Conservation (phyloP, 306 rosid species). For the Glycine soja region DNA sequence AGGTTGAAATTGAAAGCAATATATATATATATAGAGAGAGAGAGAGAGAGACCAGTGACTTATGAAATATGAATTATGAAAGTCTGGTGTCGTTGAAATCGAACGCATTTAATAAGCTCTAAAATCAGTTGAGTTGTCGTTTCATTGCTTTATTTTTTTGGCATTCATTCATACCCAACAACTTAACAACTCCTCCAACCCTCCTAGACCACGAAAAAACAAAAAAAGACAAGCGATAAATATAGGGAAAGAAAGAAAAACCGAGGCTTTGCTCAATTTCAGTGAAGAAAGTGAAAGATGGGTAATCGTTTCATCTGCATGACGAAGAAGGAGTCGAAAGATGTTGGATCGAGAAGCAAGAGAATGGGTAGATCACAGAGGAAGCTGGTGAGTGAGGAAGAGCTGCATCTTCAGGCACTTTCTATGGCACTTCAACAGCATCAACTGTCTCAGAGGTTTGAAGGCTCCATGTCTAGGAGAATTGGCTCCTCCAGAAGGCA, state of each 20-base stretch:
- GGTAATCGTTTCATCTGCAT: slow-evolving; percentile 91
- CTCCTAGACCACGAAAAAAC: neutral
- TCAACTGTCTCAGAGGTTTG: slow-evolving; percentile 94
- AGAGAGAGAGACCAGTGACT: too few species aligned
- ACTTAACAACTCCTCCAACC: slow-evolving; percentile 35
- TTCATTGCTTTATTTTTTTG: too few species aligned
- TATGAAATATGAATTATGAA: too few species aligned
- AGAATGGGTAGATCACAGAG: slow-evolving; percentile 89
- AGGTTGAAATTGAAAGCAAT: slow-evolving; percentile 18
- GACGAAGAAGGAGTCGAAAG: slow-evolving; percentile 79
- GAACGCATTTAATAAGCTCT: slow-evolving; percentile 46
- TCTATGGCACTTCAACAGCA: slow-evolving; percentile 94
- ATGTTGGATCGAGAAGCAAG: slow-evolving; percentile 90
- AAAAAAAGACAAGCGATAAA: too few species aligned
- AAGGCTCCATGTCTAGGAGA: slow-evolving; percentile 94
- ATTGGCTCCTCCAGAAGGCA: slow-evolving; percentile 85
- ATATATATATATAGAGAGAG: too few species aligned
- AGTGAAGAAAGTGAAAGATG: slow-evolving; percentile 49
- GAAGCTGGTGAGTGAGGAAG: slow-evolving; percentile 85
- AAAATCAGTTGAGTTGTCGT: slow-evolving; percentile 46
- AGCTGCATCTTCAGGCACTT: slow-evolving; percentile 88
- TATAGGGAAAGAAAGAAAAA: too few species aligned
- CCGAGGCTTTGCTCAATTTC: neutral
- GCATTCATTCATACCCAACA: slow-evolving; percentile 47
- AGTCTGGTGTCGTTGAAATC: slow-evolving; percentile 8